Conservation (phyloP, 805 yeast genomes). For the Saccharomycopsis sp. region DNA sequence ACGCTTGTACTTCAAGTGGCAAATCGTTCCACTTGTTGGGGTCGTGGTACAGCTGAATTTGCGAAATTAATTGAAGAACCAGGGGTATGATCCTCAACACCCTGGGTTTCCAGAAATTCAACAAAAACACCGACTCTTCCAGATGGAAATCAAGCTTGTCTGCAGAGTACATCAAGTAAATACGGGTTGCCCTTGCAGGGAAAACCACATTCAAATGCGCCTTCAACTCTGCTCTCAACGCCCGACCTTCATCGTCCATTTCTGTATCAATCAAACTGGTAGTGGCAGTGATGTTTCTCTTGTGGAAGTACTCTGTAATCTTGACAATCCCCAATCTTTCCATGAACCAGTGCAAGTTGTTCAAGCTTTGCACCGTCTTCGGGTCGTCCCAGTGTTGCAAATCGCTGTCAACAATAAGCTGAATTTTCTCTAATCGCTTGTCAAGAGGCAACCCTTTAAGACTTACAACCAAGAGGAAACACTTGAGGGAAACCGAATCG, state of each 20-base stretch:
- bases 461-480: slow-evolving; percentile 78
- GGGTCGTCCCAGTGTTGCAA: slow-evolving; percentile 88
- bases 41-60: slow-evolving; percentile 89
- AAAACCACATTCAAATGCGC: slow-evolving; percentile 91
- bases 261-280: slow-evolving; percentile 68
- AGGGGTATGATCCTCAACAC: slow-evolving; percentile 88
- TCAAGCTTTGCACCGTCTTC: slow-evolving; percentile 77
- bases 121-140: slow-evolving; percentile 49
- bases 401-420: slow-evolving; percentile 88
- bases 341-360: slow-evolving; percentile 96
- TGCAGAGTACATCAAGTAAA: slow-evolving; percentile 89
- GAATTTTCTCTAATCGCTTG: slow-evolving; percentile 54
- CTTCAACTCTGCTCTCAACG: slow-evolving; percentile 65
- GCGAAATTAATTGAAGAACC: slow-evolving; percentile 75
- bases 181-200: slow-evolving; percentile 92
- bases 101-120: slow-evolving; percentile 86
- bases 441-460: slow-evolving; percentile 58
- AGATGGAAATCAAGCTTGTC: slow-evolving; percentile 80
- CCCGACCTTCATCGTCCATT: slow-evolving; percentile 85
- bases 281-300: slow-evolving; percentile 67
- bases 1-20: slow-evolving; percentile 84
- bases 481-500: slow-evolving; percentile 88
- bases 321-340: slow-evolving; percentile 90
- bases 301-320: slow-evolving; percentile 83
- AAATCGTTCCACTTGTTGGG: slow-evolving; percentile 85